Evolutionary conservation across 1,139 yeast genomes (phyloP).

Genomic region (Candida anutae): DNA sequence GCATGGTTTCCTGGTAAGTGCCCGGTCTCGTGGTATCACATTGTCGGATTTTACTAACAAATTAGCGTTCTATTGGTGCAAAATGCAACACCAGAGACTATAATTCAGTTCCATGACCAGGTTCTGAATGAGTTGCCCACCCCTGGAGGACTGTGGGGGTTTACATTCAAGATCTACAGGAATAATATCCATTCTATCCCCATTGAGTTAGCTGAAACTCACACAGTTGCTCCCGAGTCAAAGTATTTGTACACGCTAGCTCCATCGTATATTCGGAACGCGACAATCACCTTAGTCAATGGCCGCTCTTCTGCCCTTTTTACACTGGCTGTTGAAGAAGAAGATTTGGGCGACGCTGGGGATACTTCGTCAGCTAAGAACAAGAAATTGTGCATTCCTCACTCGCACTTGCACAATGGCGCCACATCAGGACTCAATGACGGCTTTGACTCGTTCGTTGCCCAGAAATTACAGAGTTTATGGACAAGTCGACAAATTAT

Average conservation of each 20-base stretch:
- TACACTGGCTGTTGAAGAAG: constrained; percentile 31
- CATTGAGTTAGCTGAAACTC: constrained; percentile 16
- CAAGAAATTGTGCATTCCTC: constrained; percentile 22
- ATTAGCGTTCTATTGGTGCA: constrained; percentile 44
- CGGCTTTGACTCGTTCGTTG: constrained; percentile 40
- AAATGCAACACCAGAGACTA: constrained; percentile 56
- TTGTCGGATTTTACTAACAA: constrained; percentile 6
- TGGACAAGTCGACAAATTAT: constrained; percentile 71
- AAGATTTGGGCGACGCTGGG: constrained; percentile 10
- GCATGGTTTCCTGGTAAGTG: too few relatives aligned
- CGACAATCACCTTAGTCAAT: constrained; percentile 46
- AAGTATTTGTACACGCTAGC: constrained; percentile 50
- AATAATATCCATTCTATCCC: constrained; percentile 50
- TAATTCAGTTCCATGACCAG: constrained; percentile 59
- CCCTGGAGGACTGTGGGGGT: constrained; percentile 53
- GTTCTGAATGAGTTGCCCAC: constrained; percentile 58
- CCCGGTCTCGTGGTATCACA: too few relatives aligned
- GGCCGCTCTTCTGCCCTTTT: constrained; percentile 40
- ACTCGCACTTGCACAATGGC: constrained; percentile 32
- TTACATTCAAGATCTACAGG: constrained; percentile 56
- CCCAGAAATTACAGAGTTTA: constrained; percentile 56
- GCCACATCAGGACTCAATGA: constrained; percentile 45
- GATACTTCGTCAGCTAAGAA: constrained; percentile 5
- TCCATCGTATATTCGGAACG: constrained; percentile 45
- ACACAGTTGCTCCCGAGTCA: constrained; percentile 20